Evolutionary conservation across 2,329 filamentous ascomycete genomes (phyloP).

Genomic region (Pseudocercospora musae): DNA sequence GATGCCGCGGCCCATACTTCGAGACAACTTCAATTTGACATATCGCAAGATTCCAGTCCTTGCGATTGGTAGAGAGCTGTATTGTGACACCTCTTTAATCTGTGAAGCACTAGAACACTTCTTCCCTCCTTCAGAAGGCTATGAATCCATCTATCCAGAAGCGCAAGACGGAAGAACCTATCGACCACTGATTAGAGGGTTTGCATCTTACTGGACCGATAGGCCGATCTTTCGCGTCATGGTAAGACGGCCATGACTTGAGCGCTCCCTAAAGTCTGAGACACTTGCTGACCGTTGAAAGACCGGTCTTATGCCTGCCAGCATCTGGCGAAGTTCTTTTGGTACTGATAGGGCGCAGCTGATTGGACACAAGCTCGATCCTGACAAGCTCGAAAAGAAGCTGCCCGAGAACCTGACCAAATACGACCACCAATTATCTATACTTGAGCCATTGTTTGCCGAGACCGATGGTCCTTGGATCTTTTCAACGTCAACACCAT

Average conservation of each 20-base stretch:
- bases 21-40: conserved; percentile 36
- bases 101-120: conserved; percentile 33
- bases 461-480: conserved; percentile 34
- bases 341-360: conserved; percentile 39
- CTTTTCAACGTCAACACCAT: conserved; percentile 36
- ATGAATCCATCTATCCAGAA: conserved; percentile 37
- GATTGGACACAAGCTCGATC: conserved; percentile 40
- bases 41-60: conserved; percentile 41
- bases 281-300: too few relatives aligned
- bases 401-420: conserved; percentile 37
- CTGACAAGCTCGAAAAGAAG: conserved; percentile 40
- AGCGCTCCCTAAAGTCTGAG: too few relatives aligned
- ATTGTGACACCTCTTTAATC: conserved; percentile 37
- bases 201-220: conserved; percentile 43
- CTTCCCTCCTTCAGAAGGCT: conserved; percentile 33
- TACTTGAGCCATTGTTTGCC: conserved; percentile 38
- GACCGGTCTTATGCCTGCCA: conserved; percentile 41
- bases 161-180: conserved; percentile 36
- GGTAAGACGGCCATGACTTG: too few relatives aligned
- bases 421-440: conserved; percentile 38
- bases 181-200: conserved; percentile 37
- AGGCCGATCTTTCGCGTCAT: conserved; percentile 40
- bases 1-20: conserved; percentile 40
- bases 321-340: conserved; percentile 41
- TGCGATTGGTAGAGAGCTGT: conserved; percentile 33